Percentiles rank a stretch among this genome's conserved stretches.
These are phyloP conservation scores for Epichloe elymi DNA, from an alignment of 2,329 filamentous ascomycete genomes.

Conservation along the genomic window DNA sequence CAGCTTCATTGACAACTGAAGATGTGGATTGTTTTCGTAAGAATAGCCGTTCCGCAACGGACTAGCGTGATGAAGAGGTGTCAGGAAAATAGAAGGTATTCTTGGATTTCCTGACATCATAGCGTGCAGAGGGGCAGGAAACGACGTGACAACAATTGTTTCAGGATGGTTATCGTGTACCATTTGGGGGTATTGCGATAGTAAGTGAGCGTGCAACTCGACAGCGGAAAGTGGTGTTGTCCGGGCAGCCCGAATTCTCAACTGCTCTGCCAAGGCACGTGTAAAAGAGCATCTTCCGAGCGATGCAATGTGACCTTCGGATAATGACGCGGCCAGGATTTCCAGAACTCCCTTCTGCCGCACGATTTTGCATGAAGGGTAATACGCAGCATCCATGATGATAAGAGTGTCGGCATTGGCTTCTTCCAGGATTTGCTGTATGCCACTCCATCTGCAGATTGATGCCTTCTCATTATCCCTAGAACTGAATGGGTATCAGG, in stretches of 20 bases:
- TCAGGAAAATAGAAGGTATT: constrained; percentile 42
- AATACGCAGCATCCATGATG: constrained; percentile 46
- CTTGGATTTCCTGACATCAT: constrained; percentile 40
- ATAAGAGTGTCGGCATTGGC: constrained; percentile 42
- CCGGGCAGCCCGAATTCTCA: constrained; percentile 34
- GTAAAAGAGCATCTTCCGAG: constrained; percentile 41
- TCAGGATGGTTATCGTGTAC: constrained; percentile 36
- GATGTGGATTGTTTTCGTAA: constrained; percentile 31
- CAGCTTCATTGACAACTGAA: constrained; percentile 38
- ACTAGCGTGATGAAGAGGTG: constrained; percentile 32
- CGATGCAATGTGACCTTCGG: constrained; percentile 34
- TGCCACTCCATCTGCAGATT: constrained; percentile 40
- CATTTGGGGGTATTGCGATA: constrained; percentile 36
- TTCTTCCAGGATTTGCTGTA: constrained; percentile 44
- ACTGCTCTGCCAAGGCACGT: constrained; percentile 33
- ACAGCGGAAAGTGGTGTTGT: constrained; percentile 34
- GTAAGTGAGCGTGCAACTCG: constrained; percentile 40
- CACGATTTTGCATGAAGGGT: constrained; percentile 37
- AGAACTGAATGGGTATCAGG: constrained; percentile 24
- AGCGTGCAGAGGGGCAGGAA: constrained; percentile 41
- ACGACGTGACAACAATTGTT: constrained; percentile 32
- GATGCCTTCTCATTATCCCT: constrained; percentile 30
- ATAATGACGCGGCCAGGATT: constrained; percentile 40
- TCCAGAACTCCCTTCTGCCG: constrained; percentile 42
- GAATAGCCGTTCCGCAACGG: constrained; percentile 25